Base-by-base conservation (phyloP, 164 flowering plant genomes). In the Umbellularia californica region DNA sequence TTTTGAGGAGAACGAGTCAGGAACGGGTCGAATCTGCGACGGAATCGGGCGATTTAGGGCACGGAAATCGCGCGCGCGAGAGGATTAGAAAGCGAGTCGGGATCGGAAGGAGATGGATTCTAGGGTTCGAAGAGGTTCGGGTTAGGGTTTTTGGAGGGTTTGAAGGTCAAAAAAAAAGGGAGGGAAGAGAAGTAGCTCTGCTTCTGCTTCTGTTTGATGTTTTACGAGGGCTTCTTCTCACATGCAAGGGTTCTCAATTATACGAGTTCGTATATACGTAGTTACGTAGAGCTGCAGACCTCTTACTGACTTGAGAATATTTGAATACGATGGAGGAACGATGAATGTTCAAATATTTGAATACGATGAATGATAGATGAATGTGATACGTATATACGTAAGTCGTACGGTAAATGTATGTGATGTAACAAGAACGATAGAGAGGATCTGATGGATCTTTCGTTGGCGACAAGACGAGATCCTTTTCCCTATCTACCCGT, bases 1-100 rank as follows among this genome's bases (percentile, higher is more conserved):
- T 35, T 35, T 6, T 35, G 52, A 30, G 33, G 33, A 30, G 5
- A 30, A 30, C 33, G 33, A 23, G 64, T 70, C 52, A 24, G 51
- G 62, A 69, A 58, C 60, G 75, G 15, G 64, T 28, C 72, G 70
- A 69, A 60, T 22, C 72, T 64, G 79, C 50, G 74, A 5, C 17
- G 50, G 60, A 11, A 19, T 55, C 50, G 23, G 75, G 69, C 74
- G 74, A 76, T 65, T 67, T 76, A 76, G 78, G 74, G 78, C 73
- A 20, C 22, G 65, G 58, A 65, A 35, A 6, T 35, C 47, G 1
- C 9, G 47, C 10, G 10, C 60, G 13, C 9, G 69, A 5, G 41
- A 25, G n/a, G 22, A 28, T 28, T 13, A 3, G n/a, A 65, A 6
- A 14, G 68, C 20, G 68, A 24, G 68, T n/a, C 25, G 52, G 17